Evolutionary conservation across 805 yeast species (phyloP).

Genomic region (Candida corydali): DNA sequence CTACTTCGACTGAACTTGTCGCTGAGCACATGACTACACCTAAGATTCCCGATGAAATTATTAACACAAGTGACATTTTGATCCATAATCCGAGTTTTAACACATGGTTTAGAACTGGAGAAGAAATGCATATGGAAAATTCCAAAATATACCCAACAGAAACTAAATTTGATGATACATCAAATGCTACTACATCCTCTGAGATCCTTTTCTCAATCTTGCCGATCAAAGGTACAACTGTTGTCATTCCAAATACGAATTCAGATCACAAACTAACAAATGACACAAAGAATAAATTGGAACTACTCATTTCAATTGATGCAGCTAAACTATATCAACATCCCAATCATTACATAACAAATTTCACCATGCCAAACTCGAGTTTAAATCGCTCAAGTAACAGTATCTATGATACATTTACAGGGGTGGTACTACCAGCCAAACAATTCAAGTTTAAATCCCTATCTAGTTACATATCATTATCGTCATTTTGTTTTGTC

Average conservation of each 20-base stretch:
- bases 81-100: background rate
- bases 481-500: conserved; percentile 4
- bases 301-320: no score
- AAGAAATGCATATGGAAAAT: background rate
- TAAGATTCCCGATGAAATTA: no score
- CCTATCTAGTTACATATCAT: conserved; percentile 1
- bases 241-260: background rate
- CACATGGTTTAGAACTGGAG: background rate
- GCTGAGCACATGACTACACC: background rate
- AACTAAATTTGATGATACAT: background rate
- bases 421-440: conserved; percentile 8
- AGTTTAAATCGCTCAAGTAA: background rate
- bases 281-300: no score
- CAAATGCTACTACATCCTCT: background rate
- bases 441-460: conserved; percentile 5
- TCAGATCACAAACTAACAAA: no score
- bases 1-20: background rate
- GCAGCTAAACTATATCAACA: no score
- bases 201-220: conserved; percentile 2
- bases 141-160: background rate
- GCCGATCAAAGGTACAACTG: conserved; percentile 4
- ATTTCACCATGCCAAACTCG: background rate
- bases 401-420: conserved; percentile 3
- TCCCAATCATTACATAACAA: background rate
- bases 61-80: no score